A percentile compares a stretch with the other conserved stretches of the same genome.
phyloP scores from a whole-genome alignment of 768 basidiomycete species.

The Auriculariales sp. region DNA sequence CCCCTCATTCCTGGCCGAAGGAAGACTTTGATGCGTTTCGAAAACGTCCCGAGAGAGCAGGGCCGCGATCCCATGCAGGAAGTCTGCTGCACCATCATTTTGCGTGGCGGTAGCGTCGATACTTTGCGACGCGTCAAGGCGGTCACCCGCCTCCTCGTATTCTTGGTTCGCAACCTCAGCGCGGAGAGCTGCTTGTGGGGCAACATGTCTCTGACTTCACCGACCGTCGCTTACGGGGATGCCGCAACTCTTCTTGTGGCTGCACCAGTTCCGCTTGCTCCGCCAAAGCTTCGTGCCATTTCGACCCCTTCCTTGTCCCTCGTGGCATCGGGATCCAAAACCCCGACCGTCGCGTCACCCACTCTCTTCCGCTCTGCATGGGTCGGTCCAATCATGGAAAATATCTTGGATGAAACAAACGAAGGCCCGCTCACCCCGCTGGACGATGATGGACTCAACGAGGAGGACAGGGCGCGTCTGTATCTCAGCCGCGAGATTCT shows the following conservation, averaged over 20 bases:
- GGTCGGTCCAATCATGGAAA: constrained; percentile 3
- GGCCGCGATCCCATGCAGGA: too few relatives aligned
- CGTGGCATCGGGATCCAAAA: background rate
- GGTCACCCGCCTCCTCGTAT: constrained; percentile 80
- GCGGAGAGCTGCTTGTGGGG: constrained; percentile 92
- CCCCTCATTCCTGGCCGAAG: constrained; percentile 82
- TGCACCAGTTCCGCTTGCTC: constrained; percentile 44
- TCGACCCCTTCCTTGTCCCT: constrained; percentile 7
- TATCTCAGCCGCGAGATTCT: constrained; percentile 66
- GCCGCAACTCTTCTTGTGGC: constrained; percentile 31
- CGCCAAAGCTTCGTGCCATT: constrained; percentile 2
- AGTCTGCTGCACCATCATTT: constrained; percentile 89
- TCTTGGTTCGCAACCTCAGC: constrained; percentile 86
- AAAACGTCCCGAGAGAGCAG: too few relatives aligned
- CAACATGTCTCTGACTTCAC: constrained; percentile 67
- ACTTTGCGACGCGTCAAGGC: constrained; percentile 78
- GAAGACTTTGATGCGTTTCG: constrained; percentile 97
- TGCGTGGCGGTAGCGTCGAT: constrained; percentile 76
- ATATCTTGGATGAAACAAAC: constrained; percentile 6
- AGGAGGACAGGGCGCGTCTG: constrained; percentile 57
- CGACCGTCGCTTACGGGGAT: constrained; percentile 12
- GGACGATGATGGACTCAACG: constrained; percentile 28
- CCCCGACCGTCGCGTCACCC: background rate
- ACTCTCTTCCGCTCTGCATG: background rate
- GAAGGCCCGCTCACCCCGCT: background rate